These are phyloP conservation scores for Misopates orontium DNA, from an alignment of 257 asterid species.

Conservation along the genomic window DNA sequence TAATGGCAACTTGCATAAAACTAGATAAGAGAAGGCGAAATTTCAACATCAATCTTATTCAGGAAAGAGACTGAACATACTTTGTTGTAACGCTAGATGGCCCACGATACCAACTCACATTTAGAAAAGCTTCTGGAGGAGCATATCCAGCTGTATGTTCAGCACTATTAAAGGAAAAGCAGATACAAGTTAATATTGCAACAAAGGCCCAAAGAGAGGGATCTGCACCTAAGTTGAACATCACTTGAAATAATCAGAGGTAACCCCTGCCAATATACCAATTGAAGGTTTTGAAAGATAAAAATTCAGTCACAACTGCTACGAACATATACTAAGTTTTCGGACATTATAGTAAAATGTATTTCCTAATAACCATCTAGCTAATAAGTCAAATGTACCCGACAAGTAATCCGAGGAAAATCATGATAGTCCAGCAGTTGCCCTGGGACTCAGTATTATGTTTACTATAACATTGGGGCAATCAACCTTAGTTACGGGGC, in stretches of 20 bases:
- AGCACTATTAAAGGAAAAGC: constrained; percentile 45
- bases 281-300: not conserved
- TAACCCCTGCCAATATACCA: not conserved
- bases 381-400: not conserved
- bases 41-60: not conserved
- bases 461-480: not conserved
- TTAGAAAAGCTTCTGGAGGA: constrained; percentile 94
- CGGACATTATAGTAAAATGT: not conserved
- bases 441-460: not conserved
- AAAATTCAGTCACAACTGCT: no score
- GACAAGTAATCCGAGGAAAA: not conserved
- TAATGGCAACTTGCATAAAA: constrained; percentile 15
- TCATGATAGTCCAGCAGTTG: constrained; percentile 2
- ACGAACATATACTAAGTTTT: not conserved
- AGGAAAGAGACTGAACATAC: constrained; percentile 48
- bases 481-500: not conserved
- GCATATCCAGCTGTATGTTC: constrained; percentile 92
- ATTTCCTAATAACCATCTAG: not conserved
- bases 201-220: constrained; percentile 18
- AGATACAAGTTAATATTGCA: constrained; percentile 17
- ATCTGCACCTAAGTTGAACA: constrained; percentile 18
- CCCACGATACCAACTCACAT: constrained; percentile 83
- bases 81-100: constrained; percentile 60
- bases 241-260: constrained; percentile 4
- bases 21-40: constrained; percentile 14